phyloP scores from a whole-genome alignment of 768 basidiomycete species.

The Termitomyces sp. region DNA sequence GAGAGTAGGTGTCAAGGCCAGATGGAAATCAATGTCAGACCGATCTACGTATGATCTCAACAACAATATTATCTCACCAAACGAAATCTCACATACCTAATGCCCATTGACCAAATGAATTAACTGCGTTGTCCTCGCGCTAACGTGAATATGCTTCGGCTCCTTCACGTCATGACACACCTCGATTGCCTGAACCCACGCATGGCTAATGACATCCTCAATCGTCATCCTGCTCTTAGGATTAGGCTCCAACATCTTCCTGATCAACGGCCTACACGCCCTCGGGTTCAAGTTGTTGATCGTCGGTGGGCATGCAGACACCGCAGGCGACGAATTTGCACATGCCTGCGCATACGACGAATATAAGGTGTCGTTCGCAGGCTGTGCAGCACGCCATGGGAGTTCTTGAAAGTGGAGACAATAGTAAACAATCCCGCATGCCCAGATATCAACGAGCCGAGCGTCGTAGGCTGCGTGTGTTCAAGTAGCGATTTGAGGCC shows the following conservation, averaged over 20 bases:
- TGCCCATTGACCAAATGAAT: constrained; percentile 31
- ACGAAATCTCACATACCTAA: constrained; percentile 2
- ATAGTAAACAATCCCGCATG: constrained; percentile 95
- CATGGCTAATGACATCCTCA: constrained; percentile 72
- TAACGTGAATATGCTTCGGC: constrained; percentile 68
- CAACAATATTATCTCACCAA: background rate
- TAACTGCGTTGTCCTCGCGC: constrained; percentile 54
- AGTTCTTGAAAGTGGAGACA: constrained; percentile 97
- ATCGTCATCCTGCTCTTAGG: constrained; percentile 70
- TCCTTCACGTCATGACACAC: constrained; percentile 65
- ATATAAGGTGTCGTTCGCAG: constrained; percentile 68
- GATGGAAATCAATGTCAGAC: background rate
- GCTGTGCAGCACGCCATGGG: constrained; percentile 94
- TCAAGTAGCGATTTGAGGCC: background rate
- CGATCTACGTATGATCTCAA: background rate
- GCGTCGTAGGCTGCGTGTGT: constrained; percentile 81
- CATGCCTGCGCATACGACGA: constrained; percentile 64
- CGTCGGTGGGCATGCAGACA: constrained; percentile 52
- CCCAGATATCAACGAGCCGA: constrained; percentile 96
- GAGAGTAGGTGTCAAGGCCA: background rate
- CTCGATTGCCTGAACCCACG: constrained; percentile 80
- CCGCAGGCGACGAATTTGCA: constrained; percentile 36
- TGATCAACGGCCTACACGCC: constrained; percentile 74
- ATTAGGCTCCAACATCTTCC: constrained; percentile 95
- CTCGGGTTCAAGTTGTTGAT: constrained; percentile 87